These are phyloP conservation scores for Penicillium goetzii DNA, from an alignment of 495 filamentous ascomycete species.

Conservation along the genomic window DNA sequence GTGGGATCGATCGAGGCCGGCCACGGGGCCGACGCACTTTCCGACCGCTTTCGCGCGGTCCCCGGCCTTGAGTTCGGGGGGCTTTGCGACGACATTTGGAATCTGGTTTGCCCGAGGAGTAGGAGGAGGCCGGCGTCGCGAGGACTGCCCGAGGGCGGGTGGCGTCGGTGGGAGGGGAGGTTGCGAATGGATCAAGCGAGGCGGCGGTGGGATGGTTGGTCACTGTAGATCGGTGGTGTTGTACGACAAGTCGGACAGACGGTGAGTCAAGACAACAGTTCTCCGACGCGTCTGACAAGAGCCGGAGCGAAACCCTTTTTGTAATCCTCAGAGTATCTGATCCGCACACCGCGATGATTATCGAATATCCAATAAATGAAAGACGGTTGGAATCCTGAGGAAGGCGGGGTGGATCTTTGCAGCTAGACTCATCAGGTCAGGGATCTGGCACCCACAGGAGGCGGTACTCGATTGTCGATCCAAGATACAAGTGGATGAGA, in stretches of 20 bases:
- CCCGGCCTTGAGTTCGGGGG: slow-evolving; percentile 17
- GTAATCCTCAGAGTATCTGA: neutral
- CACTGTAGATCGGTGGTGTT: neutral
- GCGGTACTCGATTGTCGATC: slow-evolving; percentile 14
- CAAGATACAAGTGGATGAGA: slow-evolving; percentile 4
- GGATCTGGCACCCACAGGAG: slow-evolving; percentile 19
- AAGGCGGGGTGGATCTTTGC: slow-evolving; percentile 14
- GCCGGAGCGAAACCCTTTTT: neutral
- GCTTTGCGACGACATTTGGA: slow-evolving; percentile 18
- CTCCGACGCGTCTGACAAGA: neutral
- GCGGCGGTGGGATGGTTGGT: neutral
- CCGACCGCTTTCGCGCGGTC: slow-evolving; percentile 24
- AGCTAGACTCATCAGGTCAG: slow-evolving; percentile 15
- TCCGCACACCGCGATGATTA: slow-evolving; percentile 3
- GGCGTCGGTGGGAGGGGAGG: neutral
- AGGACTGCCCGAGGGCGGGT: neutral
- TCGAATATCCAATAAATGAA: slow-evolving; percentile 14
- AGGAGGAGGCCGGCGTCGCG: neutral
- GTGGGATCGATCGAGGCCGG: slow-evolving; percentile 9
- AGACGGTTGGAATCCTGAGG: slow-evolving; percentile 2
- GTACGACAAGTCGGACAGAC: neutral
- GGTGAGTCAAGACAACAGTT: neutral
- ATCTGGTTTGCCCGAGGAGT: neutral
- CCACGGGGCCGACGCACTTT: slow-evolving; percentile 17
- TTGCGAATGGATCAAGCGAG: neutral